phyloP scores from a whole-genome alignment of 148 eudicot genomes.

The Rhododendron henanense region DNA sequence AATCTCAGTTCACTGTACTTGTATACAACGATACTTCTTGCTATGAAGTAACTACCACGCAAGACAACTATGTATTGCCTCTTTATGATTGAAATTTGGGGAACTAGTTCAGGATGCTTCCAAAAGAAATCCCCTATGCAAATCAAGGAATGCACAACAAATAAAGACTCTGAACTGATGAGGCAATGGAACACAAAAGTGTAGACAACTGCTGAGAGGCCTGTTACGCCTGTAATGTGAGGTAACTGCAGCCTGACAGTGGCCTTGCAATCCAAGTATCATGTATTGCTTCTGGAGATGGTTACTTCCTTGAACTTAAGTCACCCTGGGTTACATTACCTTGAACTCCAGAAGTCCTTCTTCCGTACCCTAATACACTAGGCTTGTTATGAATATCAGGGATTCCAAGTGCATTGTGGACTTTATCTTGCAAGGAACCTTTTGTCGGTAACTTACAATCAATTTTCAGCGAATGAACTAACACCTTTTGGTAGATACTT shows the following conservation, averaged over 20 bases:
- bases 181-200: background rate
- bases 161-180: background rate
- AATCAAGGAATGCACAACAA: background rate
- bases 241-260: constrained; percentile 2
- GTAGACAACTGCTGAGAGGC: background rate
- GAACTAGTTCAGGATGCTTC: background rate
- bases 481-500: background rate
- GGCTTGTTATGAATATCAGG: background rate
- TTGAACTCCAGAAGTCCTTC: background rate
- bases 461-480: background rate
- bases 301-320: background rate
- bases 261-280: background rate
- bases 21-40: background rate
- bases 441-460: background rate
- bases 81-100: background rate
- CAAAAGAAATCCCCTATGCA: background rate
- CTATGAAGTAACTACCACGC: background rate
- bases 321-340: background rate
- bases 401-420: background rate
- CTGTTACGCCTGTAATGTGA: background rate
- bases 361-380: background rate
- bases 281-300: background rate
- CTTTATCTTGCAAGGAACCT: background rate
- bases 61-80: background rate
- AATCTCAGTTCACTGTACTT: background rate